A percentile compares a stretch with the other conserved stretches of the same genome.
These are phyloP conservation scores for Arthrobotrys sinensis DNA, from an alignment of 2,329 filamentous ascomycete species.

Conservation along the genomic window DNA sequence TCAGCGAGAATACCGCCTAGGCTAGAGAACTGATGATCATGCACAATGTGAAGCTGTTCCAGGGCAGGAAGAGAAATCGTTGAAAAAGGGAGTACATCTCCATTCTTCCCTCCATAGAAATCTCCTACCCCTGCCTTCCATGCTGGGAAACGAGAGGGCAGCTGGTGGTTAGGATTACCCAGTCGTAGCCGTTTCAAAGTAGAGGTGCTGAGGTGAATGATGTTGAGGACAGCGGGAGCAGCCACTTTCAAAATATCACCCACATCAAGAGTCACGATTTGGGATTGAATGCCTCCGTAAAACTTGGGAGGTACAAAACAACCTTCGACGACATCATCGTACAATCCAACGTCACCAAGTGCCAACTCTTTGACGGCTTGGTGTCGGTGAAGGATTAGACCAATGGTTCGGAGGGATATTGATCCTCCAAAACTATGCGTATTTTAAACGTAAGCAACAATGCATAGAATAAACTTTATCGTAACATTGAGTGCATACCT, in stretches of 20 bases:
- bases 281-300: background rate
- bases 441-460: background rate
- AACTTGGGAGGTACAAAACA: background rate
- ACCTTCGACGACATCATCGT: background rate
- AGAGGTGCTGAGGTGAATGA: background rate
- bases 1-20: background rate
- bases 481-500: background rate
- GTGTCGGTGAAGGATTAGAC: conserved; percentile 6
- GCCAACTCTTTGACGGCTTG: conserved; percentile 13
- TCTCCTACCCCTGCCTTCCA: background rate
- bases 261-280: background rate
- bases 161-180: background rate
- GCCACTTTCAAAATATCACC: background rate
- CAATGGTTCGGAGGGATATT: conserved; percentile 23
- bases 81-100: background rate
- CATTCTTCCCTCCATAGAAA: background rate
- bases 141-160: background rate
- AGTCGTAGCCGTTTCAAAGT: background rate
- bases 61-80: background rate
- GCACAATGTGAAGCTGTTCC: conserved; percentile 23
- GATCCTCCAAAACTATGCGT: conserved; percentile 9
- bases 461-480: too few species aligned
- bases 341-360: conserved; percentile 22
- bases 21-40: background rate
- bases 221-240: background rate